These are phyloP conservation scores for Artemisia argyi DNA, from an alignment of 129 eudicot species.

Conservation along the genomic window DNA sequence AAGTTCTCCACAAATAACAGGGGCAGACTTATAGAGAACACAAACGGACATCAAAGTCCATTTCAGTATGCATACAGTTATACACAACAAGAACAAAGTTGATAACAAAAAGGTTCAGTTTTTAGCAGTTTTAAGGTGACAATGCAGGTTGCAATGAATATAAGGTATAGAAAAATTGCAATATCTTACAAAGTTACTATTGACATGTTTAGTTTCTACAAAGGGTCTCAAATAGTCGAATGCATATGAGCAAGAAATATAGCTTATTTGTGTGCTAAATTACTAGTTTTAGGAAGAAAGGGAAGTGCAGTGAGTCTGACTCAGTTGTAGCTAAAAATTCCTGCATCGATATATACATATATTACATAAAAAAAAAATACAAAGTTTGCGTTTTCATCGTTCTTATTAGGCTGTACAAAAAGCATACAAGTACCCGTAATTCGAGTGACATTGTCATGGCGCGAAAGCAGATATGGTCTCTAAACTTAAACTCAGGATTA, in stretches of 20 bases:
- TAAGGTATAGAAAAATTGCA: too few relatives aligned
- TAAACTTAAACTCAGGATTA: too few relatives aligned
- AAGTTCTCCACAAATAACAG: constrained; percentile 20
- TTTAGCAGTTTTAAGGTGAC: constrained; percentile 5
- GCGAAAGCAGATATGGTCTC: too few relatives aligned
- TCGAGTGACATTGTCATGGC: too few relatives aligned
- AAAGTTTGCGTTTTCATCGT: neutral
- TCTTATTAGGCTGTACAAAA: neutral
- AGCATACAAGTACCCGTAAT: too few relatives aligned
- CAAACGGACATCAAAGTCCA: constrained; percentile 16
- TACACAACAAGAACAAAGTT: constrained; percentile 17
- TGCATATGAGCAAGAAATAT: constrained; percentile 15
- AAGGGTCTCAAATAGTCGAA: neutral
- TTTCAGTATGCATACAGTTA: constrained; percentile 1
- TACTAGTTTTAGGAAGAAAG: constrained; percentile 25
- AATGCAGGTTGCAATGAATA: neutral
- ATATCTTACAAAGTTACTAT: neutral
- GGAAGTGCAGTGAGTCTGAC: constrained; percentile 16
- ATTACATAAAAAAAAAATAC: constrained; percentile 16
- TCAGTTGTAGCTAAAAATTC: constrained; percentile 6
- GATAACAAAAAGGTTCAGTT: constrained; percentile 19
- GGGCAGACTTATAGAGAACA: constrained; percentile 25
- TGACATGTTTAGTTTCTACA: neutral
- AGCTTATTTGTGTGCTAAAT: constrained; percentile 13
- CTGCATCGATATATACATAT: neutral